phyloP scores from a whole-genome alignment of 1,139 yeast species.

The Suhomyces maxii region DNA sequence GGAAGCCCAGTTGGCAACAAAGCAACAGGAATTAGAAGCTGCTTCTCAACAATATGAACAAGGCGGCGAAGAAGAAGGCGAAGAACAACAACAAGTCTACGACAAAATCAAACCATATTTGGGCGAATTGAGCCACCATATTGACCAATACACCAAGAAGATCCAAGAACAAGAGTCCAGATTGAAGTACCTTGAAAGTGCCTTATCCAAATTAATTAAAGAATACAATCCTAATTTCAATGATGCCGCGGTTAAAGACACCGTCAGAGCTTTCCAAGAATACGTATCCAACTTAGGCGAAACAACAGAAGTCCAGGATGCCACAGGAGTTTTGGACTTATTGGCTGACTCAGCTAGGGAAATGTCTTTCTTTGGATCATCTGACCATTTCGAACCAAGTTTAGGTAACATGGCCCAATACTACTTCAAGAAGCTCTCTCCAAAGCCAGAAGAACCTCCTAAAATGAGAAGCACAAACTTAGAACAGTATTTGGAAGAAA shows the following conservation, averaged over 20 bases:
- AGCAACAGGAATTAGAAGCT: slow-evolving; percentile 22
- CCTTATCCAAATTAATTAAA: slow-evolving; percentile 47
- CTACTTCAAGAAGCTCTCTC: slow-evolving; percentile 17
- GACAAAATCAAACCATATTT: slow-evolving; percentile 21
- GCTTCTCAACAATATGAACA: slow-evolving; percentile 7
- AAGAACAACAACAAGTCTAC: slow-evolving; percentile 16
- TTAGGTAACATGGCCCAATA: slow-evolving; percentile 27
- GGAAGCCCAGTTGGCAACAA: slow-evolving; percentile 29
- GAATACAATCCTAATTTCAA: slow-evolving; percentile 88
- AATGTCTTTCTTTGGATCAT: background rate
- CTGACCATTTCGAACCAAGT: slow-evolving; percentile 18
- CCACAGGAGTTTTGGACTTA: background rate
- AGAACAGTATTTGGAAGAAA: slow-evolving; percentile 13
- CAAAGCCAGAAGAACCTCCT: background rate
- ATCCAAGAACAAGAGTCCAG: slow-evolving; percentile 18
- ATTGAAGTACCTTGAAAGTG: slow-evolving; percentile 36
- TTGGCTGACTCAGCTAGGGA: slow-evolving; percentile 3
- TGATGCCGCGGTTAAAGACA: slow-evolving; percentile 80
- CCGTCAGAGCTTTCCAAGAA: slow-evolving; percentile 62
- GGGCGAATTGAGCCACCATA: slow-evolving; percentile 10
- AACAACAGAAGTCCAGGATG: slow-evolving; percentile 7
- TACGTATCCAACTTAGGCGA: slow-evolving; percentile 43
- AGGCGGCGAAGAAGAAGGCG: slow-evolving; percentile 14
- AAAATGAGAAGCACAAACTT: background rate
- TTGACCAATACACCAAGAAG: slow-evolving; percentile 16